Evolutionary conservation across 371 early-diverging fungal species (phyloP), one percentile per base, ranked within the genome.

Genomic region (Apophysomyces elegans): DNA sequence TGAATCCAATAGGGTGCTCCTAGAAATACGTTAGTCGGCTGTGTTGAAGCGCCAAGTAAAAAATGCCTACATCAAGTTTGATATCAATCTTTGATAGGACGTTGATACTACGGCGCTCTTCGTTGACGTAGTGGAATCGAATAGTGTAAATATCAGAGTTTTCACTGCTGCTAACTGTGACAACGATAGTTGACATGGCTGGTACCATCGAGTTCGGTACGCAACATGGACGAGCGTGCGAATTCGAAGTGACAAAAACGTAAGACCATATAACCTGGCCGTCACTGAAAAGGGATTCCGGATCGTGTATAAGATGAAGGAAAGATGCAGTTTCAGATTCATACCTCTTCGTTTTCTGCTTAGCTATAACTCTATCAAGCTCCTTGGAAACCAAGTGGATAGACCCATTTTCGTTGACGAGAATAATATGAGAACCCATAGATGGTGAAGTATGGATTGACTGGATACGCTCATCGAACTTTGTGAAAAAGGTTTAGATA

Each of bases 391-490:
- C 78, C 47, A 88, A 69, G 36, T 79, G 69, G 18, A 88, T 72
- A 5, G 85, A 83, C 38, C 84, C 85, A 61, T 77, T 80, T 32
- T 74, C 73, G 61, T 85, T 79, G 35, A 83, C 74, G 38, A 88
- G 69, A 32, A 88, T 67, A 26, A 84, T 73, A 58, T 85, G 77
- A 16, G 80, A 77, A 14, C 74, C 75, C 26, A 86, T 72, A n/a
- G 79, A 56, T 13, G 84, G 63, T 18, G 88, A 83, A 7, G 75
- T 75, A 44, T 82, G 83, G 50, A 88, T 74, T 36, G 85, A 72
- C 36, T 77, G 74, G 46, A 87, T 84, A 54, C 68, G 74, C 39
- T 79, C 77, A 26, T 85, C 85, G 67, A 86, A 83, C 83, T 86
- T 41, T 13, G 11, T 2, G 11, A 41, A 65, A 7, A 36, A 35